These are phyloP conservation scores for Purpureocillium takamizusanense DNA, from an alignment of 2,329 filamentous ascomycete genomes.

Conservation along the genomic window DNA sequence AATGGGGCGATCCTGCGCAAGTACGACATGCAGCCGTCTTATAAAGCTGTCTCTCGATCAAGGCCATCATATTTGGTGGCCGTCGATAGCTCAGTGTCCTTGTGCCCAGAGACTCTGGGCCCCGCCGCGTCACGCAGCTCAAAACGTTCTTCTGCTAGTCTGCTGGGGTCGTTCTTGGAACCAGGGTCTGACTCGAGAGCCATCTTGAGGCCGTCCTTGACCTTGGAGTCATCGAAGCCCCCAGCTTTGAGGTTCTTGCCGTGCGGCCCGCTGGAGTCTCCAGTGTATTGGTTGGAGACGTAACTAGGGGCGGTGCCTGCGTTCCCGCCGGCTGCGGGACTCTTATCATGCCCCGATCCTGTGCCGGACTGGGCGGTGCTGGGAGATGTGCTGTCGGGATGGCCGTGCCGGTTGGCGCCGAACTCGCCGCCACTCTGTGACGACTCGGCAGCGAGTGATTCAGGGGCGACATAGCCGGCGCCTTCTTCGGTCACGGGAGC, in stretches of 20 bases:
- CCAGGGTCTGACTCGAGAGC: constrained; percentile 34
- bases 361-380: not conserved
- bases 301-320: constrained; percentile 27
- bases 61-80: constrained; percentile 22
- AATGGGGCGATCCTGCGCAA: no score
- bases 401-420: constrained; percentile 44
- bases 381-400: constrained; percentile 11
- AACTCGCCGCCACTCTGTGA: constrained; percentile 50
- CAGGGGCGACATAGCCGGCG: constrained; percentile 53
- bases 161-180: constrained; percentile 36
- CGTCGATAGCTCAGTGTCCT: constrained; percentile 14
- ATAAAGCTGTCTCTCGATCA: constrained; percentile 15
- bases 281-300: constrained; percentile 22
- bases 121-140: constrained; percentile 12
- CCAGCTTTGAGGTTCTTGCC: constrained; percentile 33
- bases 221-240: constrained; percentile 21
- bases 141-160: constrained; percentile 35
- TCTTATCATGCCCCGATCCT: constrained; percentile 3
- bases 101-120: constrained; percentile 15
- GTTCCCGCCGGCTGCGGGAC: constrained; percentile 4
- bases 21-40: no score
- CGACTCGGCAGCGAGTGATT: constrained; percentile 72
- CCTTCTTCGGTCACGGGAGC: constrained; percentile 48
- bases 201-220: constrained; percentile 26
- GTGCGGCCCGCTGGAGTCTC: constrained; percentile 25